These are phyloP conservation scores for Alternaria infectoria DNA, from an alignment of 2,329 filamentous ascomycete genomes.

Conservation along the genomic window DNA sequence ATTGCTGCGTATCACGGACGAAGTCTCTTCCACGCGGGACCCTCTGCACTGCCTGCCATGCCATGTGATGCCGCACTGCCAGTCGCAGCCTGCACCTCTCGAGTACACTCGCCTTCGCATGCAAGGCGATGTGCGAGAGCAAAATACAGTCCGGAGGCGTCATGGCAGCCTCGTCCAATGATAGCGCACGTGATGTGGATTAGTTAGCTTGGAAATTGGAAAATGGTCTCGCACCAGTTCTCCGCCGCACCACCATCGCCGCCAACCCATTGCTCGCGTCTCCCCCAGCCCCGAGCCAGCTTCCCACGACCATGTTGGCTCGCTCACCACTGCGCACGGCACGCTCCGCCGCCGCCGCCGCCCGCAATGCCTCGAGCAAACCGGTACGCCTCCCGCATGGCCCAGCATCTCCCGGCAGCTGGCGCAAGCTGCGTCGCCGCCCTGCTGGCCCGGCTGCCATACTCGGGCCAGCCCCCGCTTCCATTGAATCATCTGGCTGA, in stretches of 20 bases:
- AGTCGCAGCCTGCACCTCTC: not conserved
- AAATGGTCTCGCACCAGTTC: constrained; percentile 12
- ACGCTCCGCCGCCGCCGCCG: constrained; percentile 83
- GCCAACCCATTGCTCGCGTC: constrained; percentile 45
- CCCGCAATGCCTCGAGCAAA: constrained; percentile 64
- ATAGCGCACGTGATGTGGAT: not conserved
- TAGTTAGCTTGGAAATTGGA: not conserved
- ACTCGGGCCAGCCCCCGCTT: constrained; percentile 19
- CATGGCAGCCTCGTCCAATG: not conserved
- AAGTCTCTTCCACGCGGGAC: not conserved
- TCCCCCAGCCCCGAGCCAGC: constrained; percentile 46
- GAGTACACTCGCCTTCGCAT: not conserved
- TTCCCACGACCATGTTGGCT: constrained; percentile 78
- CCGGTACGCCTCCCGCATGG: constrained; percentile 52
- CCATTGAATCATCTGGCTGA: constrained; percentile 42
- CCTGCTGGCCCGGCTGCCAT: constrained; percentile 21
- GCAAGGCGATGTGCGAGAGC: not conserved
- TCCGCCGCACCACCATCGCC: constrained; percentile 37
- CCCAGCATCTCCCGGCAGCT: constrained; percentile 33
- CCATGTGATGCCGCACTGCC: not conserved
- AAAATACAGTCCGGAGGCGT: not conserved
- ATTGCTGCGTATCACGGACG: constrained; percentile 4
- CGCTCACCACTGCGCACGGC: constrained; percentile 88
- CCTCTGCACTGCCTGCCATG: not conserved
- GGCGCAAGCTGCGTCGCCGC: constrained; percentile 33